Percentiles rank a stretch among this genome's conserved stretches.
Conservation (phyloP, 768 basidiomycete species). For the Pleurotus platypus region DNA sequence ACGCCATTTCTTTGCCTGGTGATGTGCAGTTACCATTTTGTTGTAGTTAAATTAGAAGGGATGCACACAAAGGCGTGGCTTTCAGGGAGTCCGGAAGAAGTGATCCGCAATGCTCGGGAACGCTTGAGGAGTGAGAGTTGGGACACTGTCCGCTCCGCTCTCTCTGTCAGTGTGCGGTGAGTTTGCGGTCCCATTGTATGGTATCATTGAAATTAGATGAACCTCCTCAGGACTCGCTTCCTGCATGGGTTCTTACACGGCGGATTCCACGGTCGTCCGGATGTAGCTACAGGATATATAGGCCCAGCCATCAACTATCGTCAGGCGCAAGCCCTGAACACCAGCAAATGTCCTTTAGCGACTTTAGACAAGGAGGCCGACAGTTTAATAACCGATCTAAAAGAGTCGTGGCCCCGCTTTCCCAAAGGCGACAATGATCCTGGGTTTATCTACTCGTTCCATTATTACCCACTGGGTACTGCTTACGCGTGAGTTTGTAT, state of each 20-base stretch:
- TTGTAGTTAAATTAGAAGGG: not conserved
- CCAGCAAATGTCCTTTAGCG: conserved; percentile 17
- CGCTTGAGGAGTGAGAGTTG: not conserved
- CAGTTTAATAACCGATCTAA: conserved; percentile 24
- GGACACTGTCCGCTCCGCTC: too few species aligned
- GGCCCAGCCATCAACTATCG: conserved; percentile 16
- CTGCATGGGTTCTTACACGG: conserved; percentile 31
- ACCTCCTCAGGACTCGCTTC: conserved; percentile 27
- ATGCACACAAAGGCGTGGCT: not conserved
- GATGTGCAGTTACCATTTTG: not conserved
- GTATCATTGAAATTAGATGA: too few species aligned
- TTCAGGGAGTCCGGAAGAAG: not conserved
- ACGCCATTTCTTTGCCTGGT: not conserved
- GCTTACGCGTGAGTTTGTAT: conserved; percentile 29
- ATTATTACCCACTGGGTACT: conserved; percentile 29
- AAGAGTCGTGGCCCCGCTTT: not conserved
- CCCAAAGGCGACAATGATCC: conserved; percentile 14
- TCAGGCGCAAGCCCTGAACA: not conserved
- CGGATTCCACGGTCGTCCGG: conserved; percentile 9
- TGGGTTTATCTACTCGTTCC: conserved; percentile 33
- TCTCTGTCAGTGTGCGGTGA: not conserved
- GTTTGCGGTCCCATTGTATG: too few species aligned
- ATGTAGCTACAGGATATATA: conserved; percentile 27
- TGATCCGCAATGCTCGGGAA: not conserved
- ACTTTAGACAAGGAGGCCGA: conserved; percentile 26